Percentiles rank a stretch among this genome's conserved stretches.
Evolutionary conservation across 2,329 filamentous ascomycete species (phyloP).

Genomic region (Nemania sp.): DNA sequence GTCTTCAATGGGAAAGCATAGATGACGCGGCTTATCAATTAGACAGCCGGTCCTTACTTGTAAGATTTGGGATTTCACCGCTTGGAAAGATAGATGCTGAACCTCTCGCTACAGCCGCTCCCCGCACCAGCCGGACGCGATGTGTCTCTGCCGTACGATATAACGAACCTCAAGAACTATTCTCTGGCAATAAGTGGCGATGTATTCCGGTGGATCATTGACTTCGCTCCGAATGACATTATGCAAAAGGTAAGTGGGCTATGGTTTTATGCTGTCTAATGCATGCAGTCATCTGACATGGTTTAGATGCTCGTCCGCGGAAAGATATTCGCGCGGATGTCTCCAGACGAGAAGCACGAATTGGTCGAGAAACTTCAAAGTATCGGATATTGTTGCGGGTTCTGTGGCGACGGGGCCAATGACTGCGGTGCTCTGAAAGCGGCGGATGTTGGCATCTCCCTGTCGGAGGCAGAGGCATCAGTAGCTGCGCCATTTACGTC

Average conservation of each 20-base stretch:
- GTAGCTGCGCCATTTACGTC: slow-evolving; percentile 99
- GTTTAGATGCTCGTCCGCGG: slow-evolving; percentile 86
- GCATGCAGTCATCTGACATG: slow-evolving; percentile 29
- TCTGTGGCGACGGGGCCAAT: slow-evolving; percentile 97
- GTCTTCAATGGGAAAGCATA: slow-evolving; percentile 92
- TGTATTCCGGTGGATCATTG: slow-evolving; percentile 95
- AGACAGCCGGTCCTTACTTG: slow-evolving; percentile 80
- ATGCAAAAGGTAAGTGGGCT: slow-evolving; percentile 70
- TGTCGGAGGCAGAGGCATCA: slow-evolving; percentile 96
- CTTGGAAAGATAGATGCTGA: slow-evolving; percentile 21
- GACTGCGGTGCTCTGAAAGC: slow-evolving; percentile 97
- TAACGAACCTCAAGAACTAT: slow-evolving; percentile 85
- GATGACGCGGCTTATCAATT: slow-evolving; percentile 83
- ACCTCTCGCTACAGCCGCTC: slow-evolving; percentile 66
- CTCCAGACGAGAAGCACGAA: slow-evolving; percentile 98
- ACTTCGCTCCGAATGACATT: slow-evolving; percentile 85
- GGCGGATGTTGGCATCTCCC: slow-evolving; percentile 95
- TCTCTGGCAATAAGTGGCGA: slow-evolving; percentile 91
- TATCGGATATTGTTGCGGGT: slow-evolving; percentile 94
- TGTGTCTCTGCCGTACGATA: slow-evolving; percentile 85
- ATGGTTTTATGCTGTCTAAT: neutral
- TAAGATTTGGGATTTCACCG: slow-evolving; percentile 52
- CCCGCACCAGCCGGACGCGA: slow-evolving; percentile 78
- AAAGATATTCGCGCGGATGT: slow-evolving; percentile 98
- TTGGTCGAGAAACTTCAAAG: slow-evolving; percentile 96